Evolutionary conservation across 345 rosid species (phyloP).

Genomic region (Nephelium lappaceum): DNA sequence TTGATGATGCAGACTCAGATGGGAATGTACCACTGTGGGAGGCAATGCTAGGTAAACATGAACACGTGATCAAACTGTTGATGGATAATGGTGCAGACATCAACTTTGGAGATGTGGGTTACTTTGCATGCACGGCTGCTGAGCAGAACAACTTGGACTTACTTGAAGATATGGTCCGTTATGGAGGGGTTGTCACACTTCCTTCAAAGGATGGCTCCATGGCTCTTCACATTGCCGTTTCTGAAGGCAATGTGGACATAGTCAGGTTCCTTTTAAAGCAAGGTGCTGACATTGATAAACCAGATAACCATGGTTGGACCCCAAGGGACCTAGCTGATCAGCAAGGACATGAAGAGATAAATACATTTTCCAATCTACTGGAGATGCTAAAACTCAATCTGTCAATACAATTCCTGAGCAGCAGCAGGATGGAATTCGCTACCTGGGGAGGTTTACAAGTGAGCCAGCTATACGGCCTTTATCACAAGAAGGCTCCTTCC

Average conservation of each 20-base stretch:
- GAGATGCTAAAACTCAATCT: slow-evolving; percentile 41
- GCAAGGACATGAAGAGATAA: slow-evolving; percentile 83
- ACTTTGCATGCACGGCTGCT: slow-evolving; percentile 69
- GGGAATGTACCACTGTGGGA: slow-evolving; percentile 86
- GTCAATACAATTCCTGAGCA: slow-evolving; percentile 48
- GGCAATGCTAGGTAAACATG: slow-evolving; percentile 69
- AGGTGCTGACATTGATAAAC: slow-evolving; percentile 69
- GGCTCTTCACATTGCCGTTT: slow-evolving; percentile 82
- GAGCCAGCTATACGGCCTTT: slow-evolving; percentile 65
- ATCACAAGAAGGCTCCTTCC: slow-evolving; percentile 28
- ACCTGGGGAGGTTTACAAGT: slow-evolving; percentile 69
- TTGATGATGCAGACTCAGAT: slow-evolving; percentile 52
- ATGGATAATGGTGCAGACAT: slow-evolving; percentile 48
- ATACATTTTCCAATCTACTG: slow-evolving; percentile 42
- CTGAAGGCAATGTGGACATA: slow-evolving; percentile 70
- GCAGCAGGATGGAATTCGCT: slow-evolving; percentile 43
- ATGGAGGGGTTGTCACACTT: slow-evolving; percentile 61
- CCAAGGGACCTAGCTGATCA: slow-evolving; percentile 78
- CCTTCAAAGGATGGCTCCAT: slow-evolving; percentile 59
- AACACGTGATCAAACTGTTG: slow-evolving; percentile 48
- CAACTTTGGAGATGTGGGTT: slow-evolving; percentile 69
- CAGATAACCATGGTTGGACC: slow-evolving; percentile 67
- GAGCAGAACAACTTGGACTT: slow-evolving; percentile 67
- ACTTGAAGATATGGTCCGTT: slow-evolving; percentile 52
- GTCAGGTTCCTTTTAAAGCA: slow-evolving; percentile 65